These are phyloP conservation scores for Knoxdaviesia proteae DNA, from an alignment of 2,329 filamentous ascomycete genomes.

Conservation along the genomic window DNA sequence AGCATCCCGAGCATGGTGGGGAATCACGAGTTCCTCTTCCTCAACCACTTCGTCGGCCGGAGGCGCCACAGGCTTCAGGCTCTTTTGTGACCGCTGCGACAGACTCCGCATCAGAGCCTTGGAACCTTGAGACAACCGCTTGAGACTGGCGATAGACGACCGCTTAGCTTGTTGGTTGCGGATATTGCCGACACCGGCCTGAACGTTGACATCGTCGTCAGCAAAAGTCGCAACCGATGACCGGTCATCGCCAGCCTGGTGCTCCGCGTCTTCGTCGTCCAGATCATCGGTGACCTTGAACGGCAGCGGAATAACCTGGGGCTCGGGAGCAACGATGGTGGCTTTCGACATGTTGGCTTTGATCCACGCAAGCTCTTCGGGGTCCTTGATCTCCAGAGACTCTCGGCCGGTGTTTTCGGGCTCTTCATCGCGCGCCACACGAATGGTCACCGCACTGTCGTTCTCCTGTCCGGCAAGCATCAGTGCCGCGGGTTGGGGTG, in stretches of 20 bases:
- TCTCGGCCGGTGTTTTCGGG: constrained; percentile 9
- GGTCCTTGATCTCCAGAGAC: constrained; percentile 1
- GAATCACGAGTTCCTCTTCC: constrained; percentile 23
- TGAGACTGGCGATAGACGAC: constrained; percentile 10
- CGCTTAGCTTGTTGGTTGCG: not conserved
- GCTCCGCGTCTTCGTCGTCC: constrained; percentile 9
- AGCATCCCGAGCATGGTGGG: constrained; percentile 13
- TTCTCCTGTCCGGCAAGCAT: constrained; percentile 16
- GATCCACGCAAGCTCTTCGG: constrained; percentile 4
- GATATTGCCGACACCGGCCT: constrained; percentile 8
- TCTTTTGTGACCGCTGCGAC: constrained; percentile 13
- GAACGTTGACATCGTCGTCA: constrained; percentile 26
- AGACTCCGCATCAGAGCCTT: constrained; percentile 20
- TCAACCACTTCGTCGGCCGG: constrained; percentile 7
- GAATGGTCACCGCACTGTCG: constrained; percentile 26
- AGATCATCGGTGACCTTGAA: constrained; percentile 35
- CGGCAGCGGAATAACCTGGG: constrained; percentile 41
- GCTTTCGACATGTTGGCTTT: constrained; percentile 3
- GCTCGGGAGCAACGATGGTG: constrained; percentile 19
- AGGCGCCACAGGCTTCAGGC: constrained; percentile 1
- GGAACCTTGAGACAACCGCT: constrained; percentile 27
- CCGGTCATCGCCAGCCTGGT: constrained; percentile 20
- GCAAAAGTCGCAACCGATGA: constrained; percentile 54
- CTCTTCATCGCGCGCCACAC: constrained; percentile 28
- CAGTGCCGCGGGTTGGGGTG: constrained; percentile 13